Conservation (phyloP, 345 rosid species). For the Psidium friedrichsthalianum region DNA sequence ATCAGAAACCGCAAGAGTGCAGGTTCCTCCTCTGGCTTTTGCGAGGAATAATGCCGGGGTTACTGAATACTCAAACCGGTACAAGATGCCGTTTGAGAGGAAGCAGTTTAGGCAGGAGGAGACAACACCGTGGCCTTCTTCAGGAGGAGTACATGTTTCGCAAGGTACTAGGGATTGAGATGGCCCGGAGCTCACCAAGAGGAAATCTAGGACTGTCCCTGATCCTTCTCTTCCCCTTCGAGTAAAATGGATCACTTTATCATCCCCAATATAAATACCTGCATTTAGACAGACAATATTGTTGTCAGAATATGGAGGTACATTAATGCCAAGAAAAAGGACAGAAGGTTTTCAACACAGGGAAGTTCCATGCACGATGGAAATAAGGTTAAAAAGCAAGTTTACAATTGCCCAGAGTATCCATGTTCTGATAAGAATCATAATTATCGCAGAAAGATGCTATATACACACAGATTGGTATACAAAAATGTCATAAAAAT, state of each 20-base stretch:
- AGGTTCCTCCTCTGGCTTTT: conserved; percentile 8
- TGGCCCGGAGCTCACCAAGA: conserved; percentile 73
- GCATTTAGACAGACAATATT: neutral
- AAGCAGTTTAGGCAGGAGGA: conserved; percentile 79
- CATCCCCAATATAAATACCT: conserved; percentile 38
- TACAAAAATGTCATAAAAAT: neutral
- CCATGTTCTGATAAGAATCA: neutral
- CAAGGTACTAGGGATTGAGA: conserved; percentile 38
- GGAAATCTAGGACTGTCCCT: conserved; percentile 58
- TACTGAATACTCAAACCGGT: conserved; percentile 4
- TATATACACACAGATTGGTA: neutral
- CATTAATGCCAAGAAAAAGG: neutral
- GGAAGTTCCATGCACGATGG: neutral
- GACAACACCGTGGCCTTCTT: conserved; percentile 55
- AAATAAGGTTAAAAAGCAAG: neutral
- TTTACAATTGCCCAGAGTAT: neutral
- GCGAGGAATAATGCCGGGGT: neutral
- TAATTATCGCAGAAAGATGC: neutral
- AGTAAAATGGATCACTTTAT: conserved; percentile 74
- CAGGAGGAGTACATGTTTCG: conserved; percentile 45
- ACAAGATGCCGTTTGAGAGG: neutral
- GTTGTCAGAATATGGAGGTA: neutral
- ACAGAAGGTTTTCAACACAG: neutral
- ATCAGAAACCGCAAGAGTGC: conserved; percentile 5
- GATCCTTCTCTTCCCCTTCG: conserved; percentile 89